Conservation (phyloP, 1,284 basidiomycete genomes). For the Boletus putidus region DNA sequence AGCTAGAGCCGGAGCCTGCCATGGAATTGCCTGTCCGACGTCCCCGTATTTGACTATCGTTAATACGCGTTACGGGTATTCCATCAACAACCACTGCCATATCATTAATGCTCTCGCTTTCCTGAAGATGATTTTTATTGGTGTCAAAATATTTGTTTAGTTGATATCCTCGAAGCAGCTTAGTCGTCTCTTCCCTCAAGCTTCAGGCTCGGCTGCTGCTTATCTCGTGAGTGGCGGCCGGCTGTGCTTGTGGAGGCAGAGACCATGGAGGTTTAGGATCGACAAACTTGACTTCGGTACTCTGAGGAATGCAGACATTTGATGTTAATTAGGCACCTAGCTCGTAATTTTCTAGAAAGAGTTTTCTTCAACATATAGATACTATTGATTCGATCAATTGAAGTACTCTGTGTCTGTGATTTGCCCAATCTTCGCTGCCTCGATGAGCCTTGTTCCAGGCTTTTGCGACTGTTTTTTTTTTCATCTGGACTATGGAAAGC, state of each 20-base stretch:
- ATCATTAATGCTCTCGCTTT: background rate
- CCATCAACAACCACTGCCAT: background rate
- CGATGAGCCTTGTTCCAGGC: no score
- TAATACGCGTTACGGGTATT: background rate
- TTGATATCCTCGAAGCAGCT: background rate
- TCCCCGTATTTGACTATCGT: background rate
- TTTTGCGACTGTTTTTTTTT: no score
- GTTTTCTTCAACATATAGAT: no score
- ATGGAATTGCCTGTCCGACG: conserved; percentile 34
- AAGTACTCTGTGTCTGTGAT: no score
- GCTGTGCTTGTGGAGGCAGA: background rate
- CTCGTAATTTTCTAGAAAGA: background rate
- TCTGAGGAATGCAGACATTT: background rate
- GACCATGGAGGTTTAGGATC: background rate
- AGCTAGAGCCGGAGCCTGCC: conserved; percentile 37
- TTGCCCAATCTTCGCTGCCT: no score
- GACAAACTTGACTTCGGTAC: background rate
- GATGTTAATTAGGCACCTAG: background rate
- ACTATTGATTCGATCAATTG: no score
- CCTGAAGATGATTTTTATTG: no score
- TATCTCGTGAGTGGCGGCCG: background rate
- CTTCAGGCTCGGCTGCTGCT: no score
- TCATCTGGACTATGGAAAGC: no score
- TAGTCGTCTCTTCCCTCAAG: no score
- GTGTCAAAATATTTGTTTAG: background rate